Percentiles rank a stretch among this genome's conserved stretches.
These are phyloP conservation scores for Acrocalymma vagum DNA, from an alignment of 2,329 filamentous ascomycete genomes.

Conservation along the genomic window DNA sequence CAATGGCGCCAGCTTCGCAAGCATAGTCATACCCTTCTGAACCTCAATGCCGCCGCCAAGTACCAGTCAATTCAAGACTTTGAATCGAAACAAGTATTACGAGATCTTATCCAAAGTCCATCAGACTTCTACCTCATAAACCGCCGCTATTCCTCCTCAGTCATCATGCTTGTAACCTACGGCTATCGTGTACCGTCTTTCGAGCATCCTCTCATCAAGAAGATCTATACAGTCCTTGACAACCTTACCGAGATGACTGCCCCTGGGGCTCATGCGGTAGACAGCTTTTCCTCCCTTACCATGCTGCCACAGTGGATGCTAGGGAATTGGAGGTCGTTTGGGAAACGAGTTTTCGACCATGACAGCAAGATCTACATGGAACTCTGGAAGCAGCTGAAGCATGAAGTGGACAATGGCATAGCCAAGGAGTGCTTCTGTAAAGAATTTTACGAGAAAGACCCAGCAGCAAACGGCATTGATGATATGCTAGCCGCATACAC, in stretches of 20 bases:
- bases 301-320: conserved; percentile 8
- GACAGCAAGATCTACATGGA: conserved; percentile 11
- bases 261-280: conserved; percentile 15
- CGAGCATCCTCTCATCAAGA: too few species aligned
- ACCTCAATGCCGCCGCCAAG: too few species aligned
- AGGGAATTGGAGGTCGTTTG: conserved; percentile 8
- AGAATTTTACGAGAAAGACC: conserved; percentile 7
- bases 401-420: conserved; percentile 4
- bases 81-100: conserved; percentile 13
- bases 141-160: conserved; percentile 10
- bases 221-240: conserved; percentile 14
- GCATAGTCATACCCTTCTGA: too few species aligned
- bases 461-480: conserved; percentile 10
- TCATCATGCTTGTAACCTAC: conserved; percentile 18
- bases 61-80: conserved; percentile 19
- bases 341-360: conserved; percentile 5
- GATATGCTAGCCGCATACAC: conserved; percentile 10
- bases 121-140: conserved; percentile 18
- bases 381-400: conserved; percentile 17
- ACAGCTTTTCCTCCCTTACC: conserved; percentile 11
- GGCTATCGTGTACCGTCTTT: conserved; percentile 18
- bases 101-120: conserved; percentile 12
- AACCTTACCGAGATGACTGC: conserved; percentile 11
- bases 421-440: conserved; percentile 16
- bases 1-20: not conserved